These are phyloP conservation scores for Rhamnella rubrinervis DNA, from an alignment of 331 rosid genomes.

Conservation along the genomic window DNA sequence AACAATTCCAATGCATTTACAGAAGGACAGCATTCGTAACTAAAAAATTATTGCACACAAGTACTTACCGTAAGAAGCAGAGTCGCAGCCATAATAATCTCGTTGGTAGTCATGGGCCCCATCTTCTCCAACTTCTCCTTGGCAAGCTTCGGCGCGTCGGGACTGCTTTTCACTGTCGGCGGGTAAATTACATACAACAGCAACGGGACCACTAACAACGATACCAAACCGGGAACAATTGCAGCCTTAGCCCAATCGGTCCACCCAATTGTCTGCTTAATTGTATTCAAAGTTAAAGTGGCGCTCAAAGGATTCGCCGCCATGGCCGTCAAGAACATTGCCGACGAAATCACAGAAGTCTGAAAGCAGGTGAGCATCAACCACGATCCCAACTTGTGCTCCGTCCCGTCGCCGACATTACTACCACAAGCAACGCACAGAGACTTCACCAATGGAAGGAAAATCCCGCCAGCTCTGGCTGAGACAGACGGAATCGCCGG, in stretches of 20 bases:
- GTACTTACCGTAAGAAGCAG: slow-evolving; percentile 77
- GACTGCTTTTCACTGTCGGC: slow-evolving; percentile 78
- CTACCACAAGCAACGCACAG: slow-evolving; percentile 95
- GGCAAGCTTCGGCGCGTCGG: slow-evolving; percentile 94
- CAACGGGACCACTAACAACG: slow-evolving; percentile 82
- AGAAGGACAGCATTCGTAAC: neutral
- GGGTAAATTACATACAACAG: slow-evolving; percentile 80
- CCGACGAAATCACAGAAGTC: slow-evolving; percentile 89
- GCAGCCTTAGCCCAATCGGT: slow-evolving; percentile 94
- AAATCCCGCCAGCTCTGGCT: slow-evolving; percentile 90
- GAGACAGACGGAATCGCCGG: slow-evolving; percentile 98
- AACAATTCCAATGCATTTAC: too few relatives aligned
- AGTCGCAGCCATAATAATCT: slow-evolving; percentile 86
- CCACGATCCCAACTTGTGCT: slow-evolving; percentile 77
- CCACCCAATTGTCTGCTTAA: slow-evolving; percentile 91
- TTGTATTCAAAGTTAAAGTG: slow-evolving; percentile 64
- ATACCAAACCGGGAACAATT: slow-evolving; percentile 78
- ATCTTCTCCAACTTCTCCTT: slow-evolving; percentile 77
- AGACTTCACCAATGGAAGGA: slow-evolving; percentile 81
- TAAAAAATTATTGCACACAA: neutral
- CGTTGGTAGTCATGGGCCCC: slow-evolving; percentile 86
- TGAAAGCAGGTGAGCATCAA: slow-evolving; percentile 96
- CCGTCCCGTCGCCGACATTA: slow-evolving; percentile 93
- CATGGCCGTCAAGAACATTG: slow-evolving; percentile 97
- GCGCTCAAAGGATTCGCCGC: slow-evolving; percentile 98